Base-by-base conservation (phyloP, 805 yeast genomes). In the Cephaloascus fragrans region DNA sequence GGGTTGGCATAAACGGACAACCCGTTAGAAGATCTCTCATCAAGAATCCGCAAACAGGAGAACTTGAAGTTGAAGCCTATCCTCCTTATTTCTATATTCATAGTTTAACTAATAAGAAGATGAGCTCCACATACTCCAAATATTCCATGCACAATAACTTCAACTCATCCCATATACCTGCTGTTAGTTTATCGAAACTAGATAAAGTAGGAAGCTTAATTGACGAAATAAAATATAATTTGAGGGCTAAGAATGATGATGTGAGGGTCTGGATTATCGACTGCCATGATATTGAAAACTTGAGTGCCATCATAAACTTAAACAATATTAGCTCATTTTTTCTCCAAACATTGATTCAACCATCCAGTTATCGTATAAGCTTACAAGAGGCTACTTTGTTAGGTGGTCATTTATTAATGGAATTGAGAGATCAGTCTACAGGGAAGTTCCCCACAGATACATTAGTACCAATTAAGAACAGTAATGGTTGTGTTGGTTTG, bases 401-500 rank as follows among this genome's bases (percentile, higher is more conserved):
- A 8, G 28, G 28, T 12, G 28, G 28, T 6, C 63, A 61, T 38
- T 36, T 63, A 16, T 42, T 59, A n/a, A 55, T 56, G 3, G 67
- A 62, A 39, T 39, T 40, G 9, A 41, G 40, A 19, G 61, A 53
- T 37, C 47, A 37, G 32, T 35, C 41, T 4, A 36, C 48, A 3
- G 34, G 41, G 16, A 43, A 37, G 17, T 61, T 45, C 39, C 60
- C 59, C 1, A 32, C 59, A 10, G 62, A 60, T 39, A 40, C 35
- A 9, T 49, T 49, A 34, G 18, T 52, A n/a, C 16, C 18, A 12
- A 4, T 10, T 4, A 19, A 10, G 12, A 31, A 5, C 8, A 31
- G 18, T n/a, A 16, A 14, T 31, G 89, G 96, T 46, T 53, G 66
- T 36, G 56, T 69, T 42, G 81, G 97, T 44, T 47, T 81, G 51